Evolutionary conservation across 2,329 filamentous ascomycete species (phyloP).

Genomic region (Fusarium secorum): DNA sequence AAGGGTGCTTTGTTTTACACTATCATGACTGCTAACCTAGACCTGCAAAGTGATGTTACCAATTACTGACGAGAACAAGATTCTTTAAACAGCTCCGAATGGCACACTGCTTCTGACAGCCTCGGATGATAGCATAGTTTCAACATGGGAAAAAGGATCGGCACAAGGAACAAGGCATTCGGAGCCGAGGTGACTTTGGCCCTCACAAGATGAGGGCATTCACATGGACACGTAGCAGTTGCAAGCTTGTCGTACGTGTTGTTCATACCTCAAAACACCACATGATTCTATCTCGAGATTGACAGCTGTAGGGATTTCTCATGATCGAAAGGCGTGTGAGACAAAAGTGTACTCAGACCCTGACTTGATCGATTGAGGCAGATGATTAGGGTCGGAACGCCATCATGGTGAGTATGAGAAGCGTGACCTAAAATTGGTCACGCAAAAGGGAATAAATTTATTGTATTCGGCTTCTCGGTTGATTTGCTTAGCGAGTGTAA

Average conservation of each 20-base stretch:
- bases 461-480: not conserved
- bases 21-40: not conserved
- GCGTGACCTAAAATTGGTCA: slow-evolving; percentile 35
- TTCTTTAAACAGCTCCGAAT: not conserved
- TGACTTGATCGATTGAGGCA: slow-evolving; percentile 36
- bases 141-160: not conserved
- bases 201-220: slow-evolving; percentile 39
- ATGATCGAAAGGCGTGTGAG: slow-evolving; percentile 28
- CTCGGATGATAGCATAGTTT: not conserved
- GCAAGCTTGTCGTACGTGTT: not conserved
- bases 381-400: slow-evolving; percentile 38
- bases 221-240: slow-evolving; percentile 24
- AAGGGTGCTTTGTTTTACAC: not conserved
- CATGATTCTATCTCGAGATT: slow-evolving; percentile 14
- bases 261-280: slow-evolving; percentile 21
- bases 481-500: not conserved
- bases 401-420: slow-evolving; percentile 12
- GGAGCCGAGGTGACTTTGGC: slow-evolving; percentile 15
- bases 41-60: not conserved
- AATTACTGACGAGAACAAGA: not conserved
- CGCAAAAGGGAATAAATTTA: slow-evolving; percentile 9
- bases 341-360: slow-evolving; percentile 31
- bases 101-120: slow-evolving; percentile 6
- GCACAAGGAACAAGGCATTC: slow-evolving; percentile 4
- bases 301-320: not conserved